Conservation (phyloP, 2,329 filamentous ascomycete species). For the Ilyonectria destructans region DNA sequence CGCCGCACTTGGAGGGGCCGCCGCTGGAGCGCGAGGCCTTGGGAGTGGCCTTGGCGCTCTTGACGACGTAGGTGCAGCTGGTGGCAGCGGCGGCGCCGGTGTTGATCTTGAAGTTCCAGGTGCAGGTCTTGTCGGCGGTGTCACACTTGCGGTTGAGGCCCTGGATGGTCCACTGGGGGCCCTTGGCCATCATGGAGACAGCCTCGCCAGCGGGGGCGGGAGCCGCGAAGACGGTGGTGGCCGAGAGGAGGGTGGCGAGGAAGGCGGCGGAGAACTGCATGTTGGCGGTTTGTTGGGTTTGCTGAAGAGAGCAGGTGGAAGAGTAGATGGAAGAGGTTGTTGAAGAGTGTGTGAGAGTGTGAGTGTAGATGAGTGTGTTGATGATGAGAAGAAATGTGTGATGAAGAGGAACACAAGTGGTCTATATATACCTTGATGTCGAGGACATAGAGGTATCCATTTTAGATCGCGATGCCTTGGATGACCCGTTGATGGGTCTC, state of each 20-base stretch:
- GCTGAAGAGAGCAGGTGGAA: slow-evolving; percentile 12
- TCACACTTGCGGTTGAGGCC: slow-evolving; percentile 60
- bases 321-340: slow-evolving; percentile 24
- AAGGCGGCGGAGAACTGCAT: slow-evolving; percentile 64
- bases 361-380: slow-evolving; percentile 21
- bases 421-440: slow-evolving; percentile 28
- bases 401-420: slow-evolving; percentile 11
- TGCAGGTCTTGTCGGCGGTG: slow-evolving; percentile 57
- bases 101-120: slow-evolving; percentile 63
- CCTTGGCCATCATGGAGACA: slow-evolving; percentile 60
- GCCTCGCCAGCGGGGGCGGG: slow-evolving; percentile 50
- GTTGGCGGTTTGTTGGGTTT: slow-evolving; percentile 43
- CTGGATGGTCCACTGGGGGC: slow-evolving; percentile 61
- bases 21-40: slow-evolving; percentile 55
- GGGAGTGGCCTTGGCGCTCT: slow-evolving; percentile 53
- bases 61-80: slow-evolving; percentile 51
- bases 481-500: slow-evolving; percentile 10
- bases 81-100: slow-evolving; percentile 59
- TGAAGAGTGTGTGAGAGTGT: slow-evolving; percentile 14
- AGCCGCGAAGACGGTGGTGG: slow-evolving; percentile 55
- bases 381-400: slow-evolving; percentile 11
- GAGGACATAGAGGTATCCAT: neutral
- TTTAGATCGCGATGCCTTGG: slow-evolving; percentile 14
- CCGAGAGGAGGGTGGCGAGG: slow-evolving; percentile 54
- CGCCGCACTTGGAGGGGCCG: slow-evolving; percentile 62